Evolutionary conservation across 148 eudicot species (phyloP).

Genomic region (Silene uniflora): DNA sequence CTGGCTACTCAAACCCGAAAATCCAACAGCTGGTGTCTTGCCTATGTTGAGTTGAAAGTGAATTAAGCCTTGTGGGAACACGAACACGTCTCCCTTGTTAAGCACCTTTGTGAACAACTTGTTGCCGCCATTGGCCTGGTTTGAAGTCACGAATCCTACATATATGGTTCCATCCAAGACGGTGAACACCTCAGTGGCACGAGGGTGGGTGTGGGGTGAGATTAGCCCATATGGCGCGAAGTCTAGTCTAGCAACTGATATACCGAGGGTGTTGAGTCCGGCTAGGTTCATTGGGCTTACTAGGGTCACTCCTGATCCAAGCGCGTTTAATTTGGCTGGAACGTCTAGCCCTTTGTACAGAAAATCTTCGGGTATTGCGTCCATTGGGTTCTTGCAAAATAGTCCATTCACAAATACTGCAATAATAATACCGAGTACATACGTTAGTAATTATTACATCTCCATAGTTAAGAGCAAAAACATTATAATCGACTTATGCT

Average conservation of each 20-base stretch:
- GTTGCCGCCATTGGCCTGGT: constrained; percentile 15
- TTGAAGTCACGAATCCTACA: constrained; percentile 14
- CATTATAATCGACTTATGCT: too few relatives aligned
- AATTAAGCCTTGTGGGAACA: constrained; percentile 17
- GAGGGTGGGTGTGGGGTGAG: constrained; percentile 23
- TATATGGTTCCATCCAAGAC: constrained; percentile 15
- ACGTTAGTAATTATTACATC: neutral
- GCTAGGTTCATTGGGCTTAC: constrained; percentile 8
- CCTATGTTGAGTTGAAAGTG: constrained; percentile 19
- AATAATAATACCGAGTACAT: too few relatives aligned
- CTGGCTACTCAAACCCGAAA: constrained; percentile 21
- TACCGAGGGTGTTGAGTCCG: constrained; percentile 24
- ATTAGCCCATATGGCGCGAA: constrained; percentile 20
- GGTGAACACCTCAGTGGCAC: constrained; percentile 23
- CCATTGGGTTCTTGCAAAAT: constrained; percentile 17
- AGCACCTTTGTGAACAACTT: constrained; percentile 19
- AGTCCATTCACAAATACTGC: constrained; percentile 20
- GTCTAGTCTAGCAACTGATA: constrained; percentile 18
- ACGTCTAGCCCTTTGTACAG: constrained; percentile 12
- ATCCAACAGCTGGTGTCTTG: constrained; percentile 15
- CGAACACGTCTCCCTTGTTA: constrained; percentile 16
- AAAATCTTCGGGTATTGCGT: constrained; percentile 13
- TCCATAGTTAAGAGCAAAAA: too few relatives aligned
- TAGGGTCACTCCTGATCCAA: constrained; percentile 17
- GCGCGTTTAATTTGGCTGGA: constrained; percentile 14